phyloP scores from a whole-genome alignment of 2,329 filamentous ascomycete genomes.

The Beauveria medogensis region DNA sequence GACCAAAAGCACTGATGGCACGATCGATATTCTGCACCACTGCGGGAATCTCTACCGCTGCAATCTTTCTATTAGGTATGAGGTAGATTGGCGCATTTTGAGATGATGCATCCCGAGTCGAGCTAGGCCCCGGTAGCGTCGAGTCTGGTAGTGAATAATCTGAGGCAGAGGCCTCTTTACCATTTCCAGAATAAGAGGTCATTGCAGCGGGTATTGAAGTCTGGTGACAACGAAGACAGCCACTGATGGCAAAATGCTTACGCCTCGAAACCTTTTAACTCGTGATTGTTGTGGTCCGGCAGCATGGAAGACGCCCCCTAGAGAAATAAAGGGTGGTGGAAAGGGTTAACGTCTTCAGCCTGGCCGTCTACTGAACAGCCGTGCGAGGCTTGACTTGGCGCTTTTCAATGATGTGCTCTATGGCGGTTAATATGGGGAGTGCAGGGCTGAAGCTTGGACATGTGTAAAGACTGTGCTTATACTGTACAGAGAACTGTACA shows the following conservation, averaged over 20 bases:
- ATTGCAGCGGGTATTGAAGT: background rate
- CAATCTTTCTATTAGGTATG: slow-evolving; percentile 27
- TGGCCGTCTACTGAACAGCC: background rate
- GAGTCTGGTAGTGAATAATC: background rate
- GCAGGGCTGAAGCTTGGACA: background rate
- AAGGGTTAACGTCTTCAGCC: background rate
- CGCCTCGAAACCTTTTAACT: background rate
- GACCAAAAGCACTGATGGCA: slow-evolving; percentile 34
- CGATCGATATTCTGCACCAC: slow-evolving; percentile 36
- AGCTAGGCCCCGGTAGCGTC: background rate
- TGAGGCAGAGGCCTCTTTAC: background rate
- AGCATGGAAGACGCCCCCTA: background rate
- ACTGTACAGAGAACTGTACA: slow-evolving; percentile 1
- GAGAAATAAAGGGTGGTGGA: background rate
- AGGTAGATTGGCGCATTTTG: slow-evolving; percentile 24
- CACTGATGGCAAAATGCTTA: background rate
- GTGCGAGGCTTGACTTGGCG: background rate
- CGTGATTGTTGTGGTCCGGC: background rate
- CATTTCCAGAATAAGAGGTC: background rate
- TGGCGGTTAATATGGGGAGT: background rate
- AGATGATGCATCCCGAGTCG: background rate
- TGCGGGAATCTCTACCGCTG: slow-evolving; percentile 36
- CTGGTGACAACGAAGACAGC: background rate
- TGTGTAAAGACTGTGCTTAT: background rate
- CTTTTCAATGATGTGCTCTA: background rate